Evolutionary conservation across 1,139 yeast genomes (phyloP).

Genomic region (Magnusiomyces suaveolens): DNA sequence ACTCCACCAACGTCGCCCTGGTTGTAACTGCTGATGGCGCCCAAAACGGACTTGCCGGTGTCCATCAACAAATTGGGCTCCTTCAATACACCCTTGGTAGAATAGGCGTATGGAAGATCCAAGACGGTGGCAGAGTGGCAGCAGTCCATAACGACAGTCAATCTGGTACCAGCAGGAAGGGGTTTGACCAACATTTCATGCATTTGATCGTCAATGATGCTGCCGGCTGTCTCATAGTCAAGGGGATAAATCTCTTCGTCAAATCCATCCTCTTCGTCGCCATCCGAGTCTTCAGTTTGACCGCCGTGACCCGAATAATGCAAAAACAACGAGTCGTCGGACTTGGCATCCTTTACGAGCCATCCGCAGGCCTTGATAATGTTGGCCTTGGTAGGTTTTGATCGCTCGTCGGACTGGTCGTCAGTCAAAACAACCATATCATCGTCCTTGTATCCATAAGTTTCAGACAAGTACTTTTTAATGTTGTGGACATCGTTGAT

Average conservation of each 20-base stretch:
- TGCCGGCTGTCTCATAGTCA: constrained; percentile 67
- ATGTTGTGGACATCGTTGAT: constrained; percentile 47
- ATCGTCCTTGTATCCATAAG: constrained; percentile 54
- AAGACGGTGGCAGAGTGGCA: constrained; percentile 91
- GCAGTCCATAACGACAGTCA: constrained; percentile 83
- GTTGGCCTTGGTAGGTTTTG: constrained; percentile 68
- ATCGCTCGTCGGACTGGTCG: constrained; percentile 50
- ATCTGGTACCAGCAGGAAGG: constrained; percentile 70
- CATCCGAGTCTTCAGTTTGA: constrained; percentile 64
- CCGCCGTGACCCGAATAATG: constrained; percentile 97
- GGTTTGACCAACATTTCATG: constrained; percentile 74
- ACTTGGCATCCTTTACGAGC: constrained; percentile 72
- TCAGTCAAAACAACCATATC: constrained; percentile 83
- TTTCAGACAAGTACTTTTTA: constrained; percentile 25
- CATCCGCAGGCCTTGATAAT: constrained; percentile 84
- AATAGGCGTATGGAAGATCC: constrained; percentile 80
- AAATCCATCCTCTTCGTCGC: constrained; percentile 83
- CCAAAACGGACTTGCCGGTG: constrained; percentile 66
- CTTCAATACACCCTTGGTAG: constrained; percentile 83
- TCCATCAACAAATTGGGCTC: constrained; percentile 83
- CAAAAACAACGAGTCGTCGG: constrained; percentile 57
- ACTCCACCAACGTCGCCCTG: constrained; percentile 53
- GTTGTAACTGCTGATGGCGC: constrained; percentile 63
- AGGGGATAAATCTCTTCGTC: constrained; percentile 91
- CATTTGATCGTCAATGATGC: constrained; percentile 74